Base-by-base conservation (phyloP, 306 rosid species). In the Arachis stenosperma region DNA sequence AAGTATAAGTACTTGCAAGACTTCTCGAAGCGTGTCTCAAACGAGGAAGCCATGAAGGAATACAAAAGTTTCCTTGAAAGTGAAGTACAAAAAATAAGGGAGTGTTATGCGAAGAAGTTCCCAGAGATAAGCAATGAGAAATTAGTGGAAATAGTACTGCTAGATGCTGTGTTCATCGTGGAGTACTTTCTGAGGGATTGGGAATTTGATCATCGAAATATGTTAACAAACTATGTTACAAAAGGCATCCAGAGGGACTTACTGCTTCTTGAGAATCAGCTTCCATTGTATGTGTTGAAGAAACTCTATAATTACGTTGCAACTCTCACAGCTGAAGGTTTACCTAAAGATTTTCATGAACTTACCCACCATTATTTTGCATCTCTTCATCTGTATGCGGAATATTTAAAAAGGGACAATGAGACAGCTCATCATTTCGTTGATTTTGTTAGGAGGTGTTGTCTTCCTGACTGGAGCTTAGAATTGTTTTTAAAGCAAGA, bases 261-360 rank as follows among this genome's bases (percentile, higher is more conserved):
- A 62, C n/a, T 81, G 33, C 61, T 86, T 8, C 87, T 84, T 3
- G 94, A 89, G 48, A 86, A 89, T 69, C 93, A 84, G 70, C 78
- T 88, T 74, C 90, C 93, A 0, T 78, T 78, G n/a, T 50, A 2
- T 42, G 78, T 83, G 30, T 69, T 86, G 40, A 37, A 69, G 7
- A 61, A 82, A 2, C 58, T 86, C 3, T 86, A 80, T 9, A 30
- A 66, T 6, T 33, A 3, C 1, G 70, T 73, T 1, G 80, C 65
- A 6, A 27, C 42, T n/a, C 9, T n/a, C 11, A 17, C 17, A 17
- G 17, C 17, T 17, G 0, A 17, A 17, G 17, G 17, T 17, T 17
- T 17, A 17, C 11, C 50, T 8, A 1, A 1, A 6, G 41, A 60
- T 0, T 76, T 79, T 36, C 9, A 73, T 42, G 42, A 11, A 4